A percentile compares a stretch with the other conserved stretches of the same genome.
Conservation (phyloP, 2,329 filamentous ascomycete species). For the Verticillium longisporum region DNA sequence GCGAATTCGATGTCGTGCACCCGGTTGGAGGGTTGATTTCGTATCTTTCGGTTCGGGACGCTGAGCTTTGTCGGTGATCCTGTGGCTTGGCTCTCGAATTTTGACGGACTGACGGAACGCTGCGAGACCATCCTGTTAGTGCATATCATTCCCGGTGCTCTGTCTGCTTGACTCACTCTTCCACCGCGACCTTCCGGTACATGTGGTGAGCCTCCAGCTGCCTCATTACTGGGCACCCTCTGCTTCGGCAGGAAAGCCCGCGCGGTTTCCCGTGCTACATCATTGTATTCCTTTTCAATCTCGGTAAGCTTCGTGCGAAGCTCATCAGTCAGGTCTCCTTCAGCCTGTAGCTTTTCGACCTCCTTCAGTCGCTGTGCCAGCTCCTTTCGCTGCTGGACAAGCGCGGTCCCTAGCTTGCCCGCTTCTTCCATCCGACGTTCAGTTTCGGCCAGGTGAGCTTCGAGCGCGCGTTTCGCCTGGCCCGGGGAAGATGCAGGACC, state of each 20-base stretch:
- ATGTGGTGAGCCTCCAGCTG: slow-evolving; percentile 43
- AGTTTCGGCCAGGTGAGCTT: slow-evolving; percentile 88
- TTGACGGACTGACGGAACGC: slow-evolving; percentile 65
- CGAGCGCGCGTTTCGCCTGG: slow-evolving; percentile 80
- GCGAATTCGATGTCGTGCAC: slow-evolving; percentile 97
- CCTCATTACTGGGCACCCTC: slow-evolving; percentile 66
- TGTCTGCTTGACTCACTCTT: slow-evolving; percentile 35
- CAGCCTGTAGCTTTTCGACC: slow-evolving; percentile 69
- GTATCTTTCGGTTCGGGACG: slow-evolving; percentile 78
- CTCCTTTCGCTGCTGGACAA: slow-evolving; percentile 81
- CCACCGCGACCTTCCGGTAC: slow-evolving; percentile 44
- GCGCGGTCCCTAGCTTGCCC: slow-evolving; percentile 77
- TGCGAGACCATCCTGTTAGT: slow-evolving; percentile 20
- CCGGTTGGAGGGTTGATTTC: slow-evolving; percentile 82
- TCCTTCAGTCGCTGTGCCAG: slow-evolving; percentile 77
- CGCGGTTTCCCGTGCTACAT: slow-evolving; percentile 83
- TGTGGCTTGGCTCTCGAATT: slow-evolving; percentile 78
- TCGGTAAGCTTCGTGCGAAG: slow-evolving; percentile 76
- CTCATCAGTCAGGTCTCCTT: slow-evolving; percentile 75
- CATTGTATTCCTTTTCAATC: slow-evolving; percentile 91
- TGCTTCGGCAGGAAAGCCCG: slow-evolving; percentile 83
- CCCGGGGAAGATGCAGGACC: slow-evolving; percentile 72
- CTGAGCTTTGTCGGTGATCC: slow-evolving; percentile 84
- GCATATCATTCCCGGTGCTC: background rate
- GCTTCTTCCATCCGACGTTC: slow-evolving; percentile 87